Conservation (phyloP, 177 flowering plant species). For the Vitis hybrid region DNA sequence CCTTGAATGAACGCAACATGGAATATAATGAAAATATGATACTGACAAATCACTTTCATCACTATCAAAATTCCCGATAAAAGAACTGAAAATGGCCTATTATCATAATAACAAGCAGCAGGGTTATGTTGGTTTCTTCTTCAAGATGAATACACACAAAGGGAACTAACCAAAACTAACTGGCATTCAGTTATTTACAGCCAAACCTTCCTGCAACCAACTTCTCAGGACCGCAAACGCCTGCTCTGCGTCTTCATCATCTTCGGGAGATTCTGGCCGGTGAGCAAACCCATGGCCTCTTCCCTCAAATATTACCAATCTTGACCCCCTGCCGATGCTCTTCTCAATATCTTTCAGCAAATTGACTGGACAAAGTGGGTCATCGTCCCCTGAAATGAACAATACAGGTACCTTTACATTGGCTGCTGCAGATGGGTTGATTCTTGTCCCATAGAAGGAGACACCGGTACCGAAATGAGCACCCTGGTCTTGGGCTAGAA, state of each 20-base stretch:
- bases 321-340: conserved; percentile 44
- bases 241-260: conserved; percentile 81
- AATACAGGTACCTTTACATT: conserved; percentile 62
- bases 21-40: too few relatives aligned
- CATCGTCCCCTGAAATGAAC: conserved; percentile 69
- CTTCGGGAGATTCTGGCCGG: conserved; percentile 71
- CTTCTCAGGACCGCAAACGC: conserved; percentile 69
- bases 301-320: conserved; percentile 56
- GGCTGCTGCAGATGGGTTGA: conserved; percentile 49
- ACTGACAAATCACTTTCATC: too few relatives aligned
- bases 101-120: not conserved
- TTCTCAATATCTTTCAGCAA: conserved; percentile 42
- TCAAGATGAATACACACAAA: not conserved
- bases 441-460: conserved; percentile 78
- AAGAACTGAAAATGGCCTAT: not conserved
- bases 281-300: conserved; percentile 91
- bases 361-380: conserved; percentile 57
- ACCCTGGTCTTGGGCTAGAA: conserved; percentile 57
- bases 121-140: too few relatives aligned
- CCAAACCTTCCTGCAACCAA: conserved; percentile 60
- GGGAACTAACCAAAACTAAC: not conserved
- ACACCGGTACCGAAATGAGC: conserved; percentile 57
- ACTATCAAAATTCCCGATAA: too few relatives aligned
- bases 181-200: conserved; percentile 21
- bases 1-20: too few relatives aligned